Evolutionary conservation across 2,329 filamentous ascomycete species (phyloP).

Genomic region (Colletotrichum higginsianum): DNA sequence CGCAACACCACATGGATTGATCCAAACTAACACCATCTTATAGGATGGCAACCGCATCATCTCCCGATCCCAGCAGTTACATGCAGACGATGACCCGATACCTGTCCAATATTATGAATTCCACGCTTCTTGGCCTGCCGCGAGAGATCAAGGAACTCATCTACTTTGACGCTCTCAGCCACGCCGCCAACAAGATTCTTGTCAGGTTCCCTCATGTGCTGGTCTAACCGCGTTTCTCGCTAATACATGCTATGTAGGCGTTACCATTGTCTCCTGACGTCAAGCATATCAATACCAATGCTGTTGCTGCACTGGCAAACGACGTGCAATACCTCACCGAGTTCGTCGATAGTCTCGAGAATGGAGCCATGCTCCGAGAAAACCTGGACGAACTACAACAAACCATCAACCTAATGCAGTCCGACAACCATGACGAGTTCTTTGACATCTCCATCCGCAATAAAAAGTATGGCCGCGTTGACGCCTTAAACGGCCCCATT

Average conservation of each 20-base stretch:
- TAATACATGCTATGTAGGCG: conserved; percentile 60
- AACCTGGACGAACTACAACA: conserved; percentile 95
- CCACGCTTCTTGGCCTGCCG: conserved; percentile 91
- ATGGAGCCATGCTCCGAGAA: conserved; percentile 86
- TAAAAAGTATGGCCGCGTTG: conserved; percentile 93
- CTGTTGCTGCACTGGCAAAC: conserved; percentile 83
- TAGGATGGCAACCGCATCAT: conserved; percentile 69
- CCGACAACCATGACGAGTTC: conserved; percentile 95
- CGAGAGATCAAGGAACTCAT: conserved; percentile 97
- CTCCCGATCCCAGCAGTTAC: conserved; percentile 87
- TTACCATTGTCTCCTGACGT: conserved; percentile 85
- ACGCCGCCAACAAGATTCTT: conserved; percentile 89
- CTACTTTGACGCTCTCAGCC: conserved; percentile 95
- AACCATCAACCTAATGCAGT: conserved; percentile 89
- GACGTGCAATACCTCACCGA: conserved; percentile 88
- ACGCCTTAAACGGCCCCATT: conserved; percentile 89
- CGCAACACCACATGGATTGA: neutral
- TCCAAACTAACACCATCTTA: conserved; percentile 13
- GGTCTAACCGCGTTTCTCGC: neutral
- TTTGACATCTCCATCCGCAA: conserved; percentile 92
- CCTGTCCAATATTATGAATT: conserved; percentile 96
- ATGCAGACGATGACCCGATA: conserved; percentile 96
- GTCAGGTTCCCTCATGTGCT: conserved; percentile 58
- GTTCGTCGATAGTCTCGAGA: conserved; percentile 90
- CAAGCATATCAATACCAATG: conserved; percentile 88